Base-by-base conservation (phyloP, 257 asterid genomes). In the Datura wrightii region DNA sequence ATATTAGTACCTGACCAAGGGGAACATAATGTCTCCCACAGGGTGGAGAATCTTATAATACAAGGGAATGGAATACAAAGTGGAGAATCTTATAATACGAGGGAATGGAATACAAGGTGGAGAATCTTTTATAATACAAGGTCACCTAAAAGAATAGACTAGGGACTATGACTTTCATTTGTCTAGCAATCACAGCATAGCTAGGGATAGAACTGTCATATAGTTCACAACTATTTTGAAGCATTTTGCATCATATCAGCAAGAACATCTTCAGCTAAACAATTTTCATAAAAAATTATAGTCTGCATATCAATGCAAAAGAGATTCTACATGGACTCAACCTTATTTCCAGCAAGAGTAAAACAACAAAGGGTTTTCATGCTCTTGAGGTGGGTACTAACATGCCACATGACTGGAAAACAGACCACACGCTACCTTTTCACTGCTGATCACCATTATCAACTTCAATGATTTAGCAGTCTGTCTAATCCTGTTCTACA, bases 201-300 rank as follows among this genome's bases (percentile, higher is more conserved):
- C 13, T 59, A 34, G 71, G 42, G 71, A 63, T 4, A 60, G 39
- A 63, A 31, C 71, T 10, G 44, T 34, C 71, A 10, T 10, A 62
- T 24, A 63, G 70, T 31, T 24, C 39, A 63, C 70, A 24, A 72
- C 19, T 71, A 71, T 34, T 72, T 72, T 0, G 41, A 72, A 69
- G 36, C 14, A 41, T 41, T 44, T 46, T 72, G 10, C 36, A n/a
- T 71, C 56, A 71, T 71, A 71, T 41, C 79, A 69, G 24, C 52
- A 67, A 37, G 46, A 15, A 67, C 52, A 67, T 67, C 54, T 69
- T 69, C 79, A 41, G 79, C 79, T 42, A 42, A 70, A 42, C 79
- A 70, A n/a, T 18, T 42, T 42, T 44, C 55, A 70, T 44, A 42
- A 9, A 42, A 69, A 37, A 46, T 37, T 42, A 70, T 9, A 69